Percentiles rank a stretch among this genome's conserved stretches.
These are phyloP conservation scores for Phylloboletellus chloephorus DNA, from an alignment of 1,284 basidiomycete genomes.

Conservation along the genomic window DNA sequence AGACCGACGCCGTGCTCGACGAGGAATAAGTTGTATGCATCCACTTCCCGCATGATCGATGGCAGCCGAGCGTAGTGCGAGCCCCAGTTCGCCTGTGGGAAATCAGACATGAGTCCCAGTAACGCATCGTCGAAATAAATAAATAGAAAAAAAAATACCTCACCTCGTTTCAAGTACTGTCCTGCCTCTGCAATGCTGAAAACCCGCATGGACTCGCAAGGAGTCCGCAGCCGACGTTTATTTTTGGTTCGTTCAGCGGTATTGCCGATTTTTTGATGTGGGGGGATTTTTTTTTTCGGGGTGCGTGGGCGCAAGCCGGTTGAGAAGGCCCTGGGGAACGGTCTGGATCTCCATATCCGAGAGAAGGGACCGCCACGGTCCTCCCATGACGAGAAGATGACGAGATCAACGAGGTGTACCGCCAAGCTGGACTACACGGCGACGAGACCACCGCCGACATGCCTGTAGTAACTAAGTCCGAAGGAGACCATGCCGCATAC, in stretches of 20 bases:
- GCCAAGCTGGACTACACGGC: constrained; percentile 41
- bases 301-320: constrained; percentile 25
- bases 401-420: constrained; percentile 33
- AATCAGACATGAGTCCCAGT: too few relatives aligned
- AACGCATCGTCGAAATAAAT: too few relatives aligned
- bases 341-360: constrained; percentile 30
- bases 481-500: background rate
- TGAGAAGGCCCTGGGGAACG: constrained; percentile 22
- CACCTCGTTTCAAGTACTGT: constrained; percentile 42
- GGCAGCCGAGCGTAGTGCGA: constrained; percentile 35
- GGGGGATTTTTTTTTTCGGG: too few relatives aligned
- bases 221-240: too few relatives aligned
- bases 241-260: too few relatives aligned
- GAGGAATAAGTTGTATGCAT: constrained; percentile 40
- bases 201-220: too few relatives aligned
- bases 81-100: constrained; percentile 39
- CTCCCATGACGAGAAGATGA: constrained; percentile 27
- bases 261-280: too few relatives aligned
- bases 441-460: constrained; percentile 1
- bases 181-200: constrained; percentile 25
- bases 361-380: constrained; percentile 25
- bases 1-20: constrained; percentile 41
- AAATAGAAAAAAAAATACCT: too few relatives aligned
- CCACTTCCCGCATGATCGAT: constrained; percentile 38
- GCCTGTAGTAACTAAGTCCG: background rate